These are phyloP conservation scores for Austropuccinia psidii DNA, from an alignment of 1,284 basidiomycete species.

Conservation along the genomic window DNA sequence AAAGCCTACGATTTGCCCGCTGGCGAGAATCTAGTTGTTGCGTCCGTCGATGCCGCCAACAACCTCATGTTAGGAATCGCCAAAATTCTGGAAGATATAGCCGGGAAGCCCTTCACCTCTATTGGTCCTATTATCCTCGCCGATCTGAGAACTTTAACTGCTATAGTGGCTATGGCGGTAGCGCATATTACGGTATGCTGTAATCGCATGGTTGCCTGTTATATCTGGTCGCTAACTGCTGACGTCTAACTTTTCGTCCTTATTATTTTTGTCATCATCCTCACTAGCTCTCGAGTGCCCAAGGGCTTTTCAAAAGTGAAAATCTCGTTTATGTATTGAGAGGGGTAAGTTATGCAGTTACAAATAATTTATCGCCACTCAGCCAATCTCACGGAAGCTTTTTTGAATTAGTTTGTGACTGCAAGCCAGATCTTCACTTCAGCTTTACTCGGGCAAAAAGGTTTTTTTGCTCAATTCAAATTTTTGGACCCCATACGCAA, in stretches of 20 bases:
- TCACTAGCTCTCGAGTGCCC: background rate
- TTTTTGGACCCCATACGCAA: conserved; percentile 1
- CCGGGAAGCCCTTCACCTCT: conserved; percentile 5
- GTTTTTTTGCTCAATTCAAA: conserved; percentile 33
- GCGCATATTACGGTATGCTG: conserved; percentile 21
- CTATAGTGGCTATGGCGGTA: conserved; percentile 2
- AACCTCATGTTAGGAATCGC: conserved; percentile 4
- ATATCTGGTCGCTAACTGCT: background rate
- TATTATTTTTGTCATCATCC: background rate
- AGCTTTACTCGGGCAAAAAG: conserved; percentile 13
- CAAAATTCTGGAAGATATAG: background rate
- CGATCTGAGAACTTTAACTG: conserved; percentile 16
- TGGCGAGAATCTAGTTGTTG: conserved; percentile 1
- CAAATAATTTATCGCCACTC: background rate
- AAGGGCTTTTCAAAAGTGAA: background rate
- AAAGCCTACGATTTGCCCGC: too few relatives aligned
- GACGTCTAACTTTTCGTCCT: background rate
- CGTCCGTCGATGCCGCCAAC: conserved; percentile 17
- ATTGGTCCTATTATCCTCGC: conserved; percentile 11
- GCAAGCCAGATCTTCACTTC: conserved; percentile 3
- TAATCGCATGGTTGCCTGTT: background rate
- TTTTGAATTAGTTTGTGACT: background rate
- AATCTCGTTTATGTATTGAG: background rate
- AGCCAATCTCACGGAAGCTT: background rate
- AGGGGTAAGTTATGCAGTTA: background rate